phyloP scores from a whole-genome alignment of 2,329 filamentous ascomycete genomes.

The Davidsoniella virescens region DNA sequence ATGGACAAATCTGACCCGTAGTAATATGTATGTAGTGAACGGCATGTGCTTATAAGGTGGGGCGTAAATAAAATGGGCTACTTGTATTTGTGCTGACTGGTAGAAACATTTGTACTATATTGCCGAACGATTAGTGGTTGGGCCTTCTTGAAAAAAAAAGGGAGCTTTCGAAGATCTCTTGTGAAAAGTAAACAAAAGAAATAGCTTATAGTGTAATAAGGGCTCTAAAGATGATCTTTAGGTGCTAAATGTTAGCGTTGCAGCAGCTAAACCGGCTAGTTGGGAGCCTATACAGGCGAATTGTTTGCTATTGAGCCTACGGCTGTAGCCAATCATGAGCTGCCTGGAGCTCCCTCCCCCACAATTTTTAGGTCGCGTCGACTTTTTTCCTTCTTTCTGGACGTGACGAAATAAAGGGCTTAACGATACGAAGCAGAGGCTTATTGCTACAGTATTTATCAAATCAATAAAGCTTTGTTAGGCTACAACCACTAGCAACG shows the following conservation, averaged over 20 bases:
- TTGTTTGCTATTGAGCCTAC: no score
- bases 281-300: no score
- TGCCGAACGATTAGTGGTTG: neutral
- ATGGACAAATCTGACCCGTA: no score
- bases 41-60: no score
- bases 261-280: no score
- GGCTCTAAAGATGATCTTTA: no score
- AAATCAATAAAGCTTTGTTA: neutral
- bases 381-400: neutral
- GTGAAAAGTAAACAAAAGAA: neutral
- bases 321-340: neutral
- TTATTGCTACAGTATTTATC: neutral
- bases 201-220: neutral
- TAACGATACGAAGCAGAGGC: neutral
- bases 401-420: slow-evolving; percentile 9
- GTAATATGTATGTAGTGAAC: no score
- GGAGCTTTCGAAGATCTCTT: neutral
- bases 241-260: no score
- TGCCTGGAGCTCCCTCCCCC: neutral
- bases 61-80: no score
- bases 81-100: no score
- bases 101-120: neutral
- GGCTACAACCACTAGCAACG: neutral
- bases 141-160: neutral
- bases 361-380: neutral